phyloP scores from a whole-genome alignment of 768 basidiomycete species.

The Amanita polypyramis region DNA sequence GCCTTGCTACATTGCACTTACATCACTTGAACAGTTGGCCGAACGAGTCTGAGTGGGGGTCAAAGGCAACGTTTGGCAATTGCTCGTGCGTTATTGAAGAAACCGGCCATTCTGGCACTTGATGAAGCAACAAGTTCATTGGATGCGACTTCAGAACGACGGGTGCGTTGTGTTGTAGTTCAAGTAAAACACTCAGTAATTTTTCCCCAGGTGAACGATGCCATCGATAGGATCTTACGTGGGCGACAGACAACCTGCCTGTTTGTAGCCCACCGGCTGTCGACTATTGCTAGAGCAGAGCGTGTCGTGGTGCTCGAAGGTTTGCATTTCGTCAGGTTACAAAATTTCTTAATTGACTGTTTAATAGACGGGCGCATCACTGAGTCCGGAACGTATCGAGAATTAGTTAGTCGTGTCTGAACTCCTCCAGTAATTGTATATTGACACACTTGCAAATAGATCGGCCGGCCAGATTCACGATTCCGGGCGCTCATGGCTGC shows the following conservation, averaged over 20 bases:
- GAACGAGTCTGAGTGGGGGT: slow-evolving; percentile 65
- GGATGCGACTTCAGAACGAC: slow-evolving; percentile 81
- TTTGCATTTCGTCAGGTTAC: slow-evolving; percentile 16
- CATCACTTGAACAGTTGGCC: slow-evolving; percentile 37
- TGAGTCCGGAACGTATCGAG: slow-evolving; percentile 73
- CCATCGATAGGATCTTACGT: slow-evolving; percentile 79
- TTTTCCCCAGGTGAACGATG: slow-evolving; percentile 62
- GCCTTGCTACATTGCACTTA: background rate
- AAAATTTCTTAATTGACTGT: background rate
- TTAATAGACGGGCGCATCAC: slow-evolving; percentile 60
- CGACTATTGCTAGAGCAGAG: slow-evolving; percentile 85
- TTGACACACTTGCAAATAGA: slow-evolving; percentile 24
- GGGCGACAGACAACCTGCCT: slow-evolving; percentile 77
- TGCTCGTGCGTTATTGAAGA: slow-evolving; percentile 80
- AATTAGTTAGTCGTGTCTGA: slow-evolving; percentile 42
- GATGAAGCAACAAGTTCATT: slow-evolving; percentile 88
- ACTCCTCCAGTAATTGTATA: background rate
- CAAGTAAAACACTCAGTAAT: background rate
- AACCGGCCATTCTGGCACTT: slow-evolving; percentile 77
- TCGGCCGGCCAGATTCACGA: slow-evolving; percentile 59
- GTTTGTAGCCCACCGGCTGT: slow-evolving; percentile 83
- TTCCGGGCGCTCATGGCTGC: slow-evolving; percentile 88
- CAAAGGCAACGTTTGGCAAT: slow-evolving; percentile 78
- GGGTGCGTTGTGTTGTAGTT: slow-evolving; percentile 30
- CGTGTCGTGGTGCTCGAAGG: slow-evolving; percentile 86